Evolutionary conservation across 1,139 yeast species (phyloP).

Genomic region (Debaryomyces coudertii): DNA sequence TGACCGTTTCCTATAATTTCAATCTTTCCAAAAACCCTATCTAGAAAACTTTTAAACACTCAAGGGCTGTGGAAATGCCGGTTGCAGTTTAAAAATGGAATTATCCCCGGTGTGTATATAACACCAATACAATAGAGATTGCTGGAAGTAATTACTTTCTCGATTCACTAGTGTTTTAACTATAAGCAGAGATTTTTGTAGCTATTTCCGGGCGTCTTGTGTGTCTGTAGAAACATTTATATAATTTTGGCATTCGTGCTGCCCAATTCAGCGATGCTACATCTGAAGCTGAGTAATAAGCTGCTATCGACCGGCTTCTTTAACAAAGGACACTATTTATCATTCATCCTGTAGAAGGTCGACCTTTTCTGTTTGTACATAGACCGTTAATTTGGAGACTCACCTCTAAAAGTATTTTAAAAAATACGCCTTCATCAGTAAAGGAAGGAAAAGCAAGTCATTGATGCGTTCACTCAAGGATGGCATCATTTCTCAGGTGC

Average conservation of each 20-base stretch:
- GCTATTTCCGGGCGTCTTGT: not conserved
- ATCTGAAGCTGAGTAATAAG: not conserved
- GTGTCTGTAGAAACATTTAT: not conserved
- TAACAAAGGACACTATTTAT: not conserved
- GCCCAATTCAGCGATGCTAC: not conserved
- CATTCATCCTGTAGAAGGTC: no score
- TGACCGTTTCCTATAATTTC: not conserved
- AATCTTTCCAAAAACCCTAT: not conserved
- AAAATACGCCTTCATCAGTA: no score
- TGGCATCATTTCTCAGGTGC: no score
- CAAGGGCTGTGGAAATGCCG: slow-evolving; percentile 8
- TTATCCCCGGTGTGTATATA: slow-evolving; percentile 7
- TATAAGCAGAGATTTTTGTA: not conserved
- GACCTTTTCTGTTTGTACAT: no score
- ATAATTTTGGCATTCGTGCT: not conserved
- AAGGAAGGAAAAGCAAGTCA: no score
- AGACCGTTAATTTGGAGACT: no score
- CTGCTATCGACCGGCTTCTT: not conserved
- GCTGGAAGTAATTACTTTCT: slow-evolving; percentile 7
- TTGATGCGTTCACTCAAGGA: no score
- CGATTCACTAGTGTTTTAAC: not conserved
- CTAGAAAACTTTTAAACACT: slow-evolving; percentile 1
- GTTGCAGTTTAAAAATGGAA: slow-evolving; percentile 9
- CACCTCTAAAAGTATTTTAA: no score
- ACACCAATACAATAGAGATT: slow-evolving; percentile 1